Conservation (phyloP, 331 rosid genomes). For the Arachis monticola region DNA sequence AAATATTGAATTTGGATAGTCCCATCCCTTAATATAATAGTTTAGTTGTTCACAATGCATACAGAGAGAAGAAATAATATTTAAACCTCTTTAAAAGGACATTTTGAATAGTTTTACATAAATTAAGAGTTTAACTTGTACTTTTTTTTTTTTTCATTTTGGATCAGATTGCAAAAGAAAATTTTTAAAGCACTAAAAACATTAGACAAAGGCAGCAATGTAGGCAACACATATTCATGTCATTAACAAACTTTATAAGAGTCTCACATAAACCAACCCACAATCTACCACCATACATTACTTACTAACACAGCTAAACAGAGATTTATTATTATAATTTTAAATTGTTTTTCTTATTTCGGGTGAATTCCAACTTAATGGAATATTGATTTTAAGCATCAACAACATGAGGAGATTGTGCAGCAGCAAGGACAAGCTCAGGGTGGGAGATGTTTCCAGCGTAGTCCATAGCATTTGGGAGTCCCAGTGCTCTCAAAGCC, state of each 20-base stretch:
- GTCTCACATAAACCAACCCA: slow-evolving; percentile 24
- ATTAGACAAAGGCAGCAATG: too few species aligned
- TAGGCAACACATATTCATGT: background rate
- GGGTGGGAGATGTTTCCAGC: slow-evolving; percentile 50
- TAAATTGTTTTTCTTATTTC: too few species aligned
- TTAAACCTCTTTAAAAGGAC: too few species aligned
- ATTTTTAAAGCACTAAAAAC: too few species aligned
- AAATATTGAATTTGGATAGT: too few species aligned
- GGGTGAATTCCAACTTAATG: background rate
- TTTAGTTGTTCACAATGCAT: too few species aligned
- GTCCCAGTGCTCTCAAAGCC: slow-evolving; percentile 67
- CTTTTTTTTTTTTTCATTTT: too few species aligned
- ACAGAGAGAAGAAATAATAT: too few species aligned
- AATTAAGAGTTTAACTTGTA: too few species aligned
- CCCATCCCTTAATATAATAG: too few species aligned
- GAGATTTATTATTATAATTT: background rate
- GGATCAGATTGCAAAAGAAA: too few species aligned
- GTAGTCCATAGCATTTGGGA: slow-evolving; percentile 55
- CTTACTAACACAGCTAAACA: slow-evolving; percentile 7
- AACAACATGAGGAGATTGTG: slow-evolving; percentile 54
- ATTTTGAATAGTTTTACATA: too few species aligned
- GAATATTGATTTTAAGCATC: slow-evolving; percentile 50
- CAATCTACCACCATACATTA: slow-evolving; percentile 10
- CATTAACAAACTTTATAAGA: slow-evolving; percentile 25
- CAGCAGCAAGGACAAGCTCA: slow-evolving; percentile 69